A percentile compares a stretch with the other conserved stretches of the same genome.
These are phyloP conservation scores for Mortierella sp. DNA, from an alignment of 371 early-diverging fungal genomes.

Conservation along the genomic window DNA sequence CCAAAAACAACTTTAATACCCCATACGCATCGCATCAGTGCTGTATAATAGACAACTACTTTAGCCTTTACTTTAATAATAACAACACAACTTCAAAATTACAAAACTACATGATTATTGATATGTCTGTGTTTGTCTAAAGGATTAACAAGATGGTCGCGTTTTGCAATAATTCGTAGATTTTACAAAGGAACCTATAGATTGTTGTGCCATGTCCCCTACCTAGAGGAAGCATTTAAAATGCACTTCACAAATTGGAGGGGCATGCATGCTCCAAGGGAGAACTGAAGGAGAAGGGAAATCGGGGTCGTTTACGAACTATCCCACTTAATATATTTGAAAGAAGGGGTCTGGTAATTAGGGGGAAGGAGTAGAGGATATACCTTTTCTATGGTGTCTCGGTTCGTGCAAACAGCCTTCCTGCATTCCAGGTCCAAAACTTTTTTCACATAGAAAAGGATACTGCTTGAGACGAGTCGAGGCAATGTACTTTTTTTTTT, in stretches of 20 bases:
- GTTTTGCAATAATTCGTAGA: background rate
- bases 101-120: background rate
- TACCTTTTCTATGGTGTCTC: background rate
- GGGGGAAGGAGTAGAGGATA: background rate
- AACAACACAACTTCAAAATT: constrained; percentile 11
- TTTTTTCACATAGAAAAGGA: background rate
- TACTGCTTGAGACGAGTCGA: background rate
- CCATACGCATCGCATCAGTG: background rate
- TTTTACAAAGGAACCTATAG: background rate
- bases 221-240: background rate
- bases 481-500: background rate
- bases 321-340: no score
- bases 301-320: background rate
- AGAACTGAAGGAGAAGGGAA: background rate
- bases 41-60: constrained; percentile 18
- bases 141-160: background rate
- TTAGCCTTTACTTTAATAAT: background rate
- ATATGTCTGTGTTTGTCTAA: background rate
- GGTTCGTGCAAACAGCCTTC: background rate
- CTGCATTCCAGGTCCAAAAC: background rate
- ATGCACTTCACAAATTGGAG: background rate
- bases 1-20: constrained; percentile 17
- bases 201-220: background rate
- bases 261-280: background rate
- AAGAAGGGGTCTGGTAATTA: background rate